Evolutionary conservation across 75 land plant species (phyloP).

Genomic region (Chamaecyparis obtusa): DNA sequence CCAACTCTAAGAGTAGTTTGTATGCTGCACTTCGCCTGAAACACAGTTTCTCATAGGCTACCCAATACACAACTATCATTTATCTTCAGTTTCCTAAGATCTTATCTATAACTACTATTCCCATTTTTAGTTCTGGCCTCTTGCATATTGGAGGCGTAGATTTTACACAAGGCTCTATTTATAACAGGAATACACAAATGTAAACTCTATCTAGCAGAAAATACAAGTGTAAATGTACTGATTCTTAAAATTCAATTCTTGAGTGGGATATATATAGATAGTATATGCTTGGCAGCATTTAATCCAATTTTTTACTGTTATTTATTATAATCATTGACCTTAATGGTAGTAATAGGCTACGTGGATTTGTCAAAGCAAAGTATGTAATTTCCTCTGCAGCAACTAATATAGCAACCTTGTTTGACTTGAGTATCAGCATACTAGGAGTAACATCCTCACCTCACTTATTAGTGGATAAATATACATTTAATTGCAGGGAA

Average conservation of each 20-base stretch:
- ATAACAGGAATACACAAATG: background rate
- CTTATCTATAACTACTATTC: background rate
- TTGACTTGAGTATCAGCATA: background rate
- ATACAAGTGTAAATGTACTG: background rate
- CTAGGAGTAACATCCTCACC: background rate
- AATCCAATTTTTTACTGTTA: background rate
- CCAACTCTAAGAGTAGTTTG: background rate
- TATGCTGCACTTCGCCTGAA: background rate
- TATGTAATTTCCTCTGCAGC: background rate
- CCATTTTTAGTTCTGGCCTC: background rate
- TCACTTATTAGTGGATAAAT: background rate
- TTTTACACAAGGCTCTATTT: background rate
- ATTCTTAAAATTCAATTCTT: background rate
- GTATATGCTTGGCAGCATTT: background rate
- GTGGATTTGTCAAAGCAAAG: background rate
- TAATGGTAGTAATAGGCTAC: background rate
- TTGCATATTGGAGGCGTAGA: background rate
- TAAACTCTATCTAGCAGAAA: background rate
- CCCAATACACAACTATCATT: background rate
- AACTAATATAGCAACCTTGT: background rate
- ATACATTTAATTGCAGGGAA: slow-evolving; percentile 48
- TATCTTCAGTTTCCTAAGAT: no score
- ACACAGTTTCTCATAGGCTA: background rate
- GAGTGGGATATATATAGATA: background rate
- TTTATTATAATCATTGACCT: background rate